Evolutionary conservation across 2,329 filamentous ascomycete species (phyloP).

Genomic region (Bipolaris oryzae): DNA sequence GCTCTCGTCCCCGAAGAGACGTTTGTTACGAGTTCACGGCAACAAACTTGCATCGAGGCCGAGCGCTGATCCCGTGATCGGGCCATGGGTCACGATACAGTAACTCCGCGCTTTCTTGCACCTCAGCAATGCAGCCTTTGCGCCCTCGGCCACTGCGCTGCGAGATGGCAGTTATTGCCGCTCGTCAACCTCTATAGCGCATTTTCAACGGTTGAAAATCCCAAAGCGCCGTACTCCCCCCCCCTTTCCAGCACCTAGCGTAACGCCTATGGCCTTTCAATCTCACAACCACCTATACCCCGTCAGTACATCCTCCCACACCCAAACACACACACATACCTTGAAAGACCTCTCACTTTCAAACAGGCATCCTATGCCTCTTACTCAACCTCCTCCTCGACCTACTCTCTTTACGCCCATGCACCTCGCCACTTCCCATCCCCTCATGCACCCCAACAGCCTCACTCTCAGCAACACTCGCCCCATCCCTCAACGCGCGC

Average conservation of each 20-base stretch:
- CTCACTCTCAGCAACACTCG: conserved; percentile 27
- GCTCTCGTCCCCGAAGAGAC: not conserved
- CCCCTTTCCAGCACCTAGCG: no score
- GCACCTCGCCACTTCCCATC: not conserved
- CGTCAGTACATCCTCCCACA: not conserved
- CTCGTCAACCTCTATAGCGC: no score
- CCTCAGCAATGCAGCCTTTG: not conserved
- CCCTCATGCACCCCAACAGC: no score
- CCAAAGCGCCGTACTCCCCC: no score
- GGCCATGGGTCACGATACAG: not conserved
- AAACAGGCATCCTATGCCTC: conserved; percentile 26
- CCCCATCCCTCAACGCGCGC: conserved; percentile 18
- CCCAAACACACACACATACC: no score
- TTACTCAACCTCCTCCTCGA: conserved; percentile 27
- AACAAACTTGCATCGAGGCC: not conserved
- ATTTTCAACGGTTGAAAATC: no score
- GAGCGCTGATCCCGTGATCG: not conserved
- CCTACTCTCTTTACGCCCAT: conserved; percentile 11
- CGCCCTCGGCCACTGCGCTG: not conserved
- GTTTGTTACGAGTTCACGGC: not conserved
- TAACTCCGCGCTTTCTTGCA: not conserved
- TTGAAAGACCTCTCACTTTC: not conserved
- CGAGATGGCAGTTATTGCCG: not conserved
- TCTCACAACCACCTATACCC: not conserved
- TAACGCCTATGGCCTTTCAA: no score